Evolutionary conservation across 768 basidiomycete genomes (phyloP), one percentile per base, ranked within the genome.

Genomic region (Cyathus striatus): DNA sequence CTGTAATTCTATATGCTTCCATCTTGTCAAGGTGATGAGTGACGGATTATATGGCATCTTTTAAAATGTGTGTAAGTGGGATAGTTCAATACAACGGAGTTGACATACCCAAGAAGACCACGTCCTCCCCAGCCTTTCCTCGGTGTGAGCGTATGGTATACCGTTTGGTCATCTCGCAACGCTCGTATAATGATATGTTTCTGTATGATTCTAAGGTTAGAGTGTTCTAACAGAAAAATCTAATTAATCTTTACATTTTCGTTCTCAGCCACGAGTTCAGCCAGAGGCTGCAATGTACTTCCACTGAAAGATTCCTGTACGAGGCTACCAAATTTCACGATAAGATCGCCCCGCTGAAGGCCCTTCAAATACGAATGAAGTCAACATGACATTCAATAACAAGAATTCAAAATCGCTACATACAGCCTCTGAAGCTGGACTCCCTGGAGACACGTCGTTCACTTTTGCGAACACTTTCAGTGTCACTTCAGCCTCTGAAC

Each of bases 381-480:
- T 6, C 18, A 38, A 48, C 27, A 27, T 36, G 39, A 26, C 42
- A 51, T 24, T 38, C 14, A 22, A 27, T 17, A 16, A 14, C 5
- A 24, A 37, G n/a, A 26, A 1, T 18, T 26, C 35, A 18, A 41
- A 20, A 40, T 22, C 27, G 26, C 3, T 7, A 58, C 61, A 38
- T 41, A 96, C 94, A 38, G 94, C 88, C 50, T 80, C 69, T 6
- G 80, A 77, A 25, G 94, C 91, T 4, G 94, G 94, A 60, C 90
- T 89, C 2, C 68, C 73, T 1, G 85, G 82, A 1, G 89, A 82
- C 22, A 96, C 85, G 3, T 74, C 79, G 47, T 94, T 81, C 5
- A 96, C 87, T 56, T 69, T 83, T 0, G 92, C 92, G 57, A 95
- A 90, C 1, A 90, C 79, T 34, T 51, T 55, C 36, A 49, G 48